Conservation (phyloP, 2,329 filamentous ascomycete species). For the Elsinoe arachidis region DNA sequence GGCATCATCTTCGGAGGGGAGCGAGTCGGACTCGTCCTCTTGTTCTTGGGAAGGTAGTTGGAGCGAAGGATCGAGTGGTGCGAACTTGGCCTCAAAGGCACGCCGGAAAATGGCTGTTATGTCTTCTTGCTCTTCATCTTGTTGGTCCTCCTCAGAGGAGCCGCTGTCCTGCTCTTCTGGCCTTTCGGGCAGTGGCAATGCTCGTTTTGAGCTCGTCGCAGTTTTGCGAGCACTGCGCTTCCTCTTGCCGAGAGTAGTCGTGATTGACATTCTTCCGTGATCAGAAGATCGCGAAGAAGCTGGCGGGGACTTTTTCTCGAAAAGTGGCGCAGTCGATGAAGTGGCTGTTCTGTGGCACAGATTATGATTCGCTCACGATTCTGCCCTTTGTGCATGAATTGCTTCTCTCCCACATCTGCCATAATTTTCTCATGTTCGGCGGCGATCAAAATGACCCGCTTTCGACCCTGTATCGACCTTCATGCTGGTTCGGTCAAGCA, state of each 20-base stretch:
- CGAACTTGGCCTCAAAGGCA: conserved; percentile 84
- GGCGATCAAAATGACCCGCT: conserved; percentile 66
- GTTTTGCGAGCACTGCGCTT: neutral
- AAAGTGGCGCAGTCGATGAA: neutral
- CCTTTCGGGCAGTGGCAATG: neutral
- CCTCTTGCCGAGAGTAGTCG: neutral
- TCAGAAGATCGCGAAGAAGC: neutral
- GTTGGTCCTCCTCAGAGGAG: conserved; percentile 27
- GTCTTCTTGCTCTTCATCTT: conserved; percentile 42
- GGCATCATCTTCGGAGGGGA: conserved; percentile 24
- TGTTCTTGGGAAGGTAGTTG: conserved; percentile 28
- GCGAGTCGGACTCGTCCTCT: conserved; percentile 22
- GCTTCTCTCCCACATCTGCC: neutral
- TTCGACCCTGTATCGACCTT: conserved; percentile 92
- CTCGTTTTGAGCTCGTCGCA: neutral
- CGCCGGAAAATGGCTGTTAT: conserved; percentile 68
- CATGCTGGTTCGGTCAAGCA: conserved; percentile 98
- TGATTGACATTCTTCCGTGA: neutral
- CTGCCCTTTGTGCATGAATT: conserved; percentile 18
- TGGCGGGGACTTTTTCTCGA: neutral
- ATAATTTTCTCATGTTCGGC: neutral
- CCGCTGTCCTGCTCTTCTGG: conserved; percentile 17
- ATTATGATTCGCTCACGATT: neutral
- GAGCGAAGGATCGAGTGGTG: conserved; percentile 50
- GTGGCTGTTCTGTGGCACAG: neutral